A percentile compares a stretch with the other conserved stretches of the same genome.
Conservation (phyloP, 306 rosid genomes). For the Geum urbanum region DNA sequence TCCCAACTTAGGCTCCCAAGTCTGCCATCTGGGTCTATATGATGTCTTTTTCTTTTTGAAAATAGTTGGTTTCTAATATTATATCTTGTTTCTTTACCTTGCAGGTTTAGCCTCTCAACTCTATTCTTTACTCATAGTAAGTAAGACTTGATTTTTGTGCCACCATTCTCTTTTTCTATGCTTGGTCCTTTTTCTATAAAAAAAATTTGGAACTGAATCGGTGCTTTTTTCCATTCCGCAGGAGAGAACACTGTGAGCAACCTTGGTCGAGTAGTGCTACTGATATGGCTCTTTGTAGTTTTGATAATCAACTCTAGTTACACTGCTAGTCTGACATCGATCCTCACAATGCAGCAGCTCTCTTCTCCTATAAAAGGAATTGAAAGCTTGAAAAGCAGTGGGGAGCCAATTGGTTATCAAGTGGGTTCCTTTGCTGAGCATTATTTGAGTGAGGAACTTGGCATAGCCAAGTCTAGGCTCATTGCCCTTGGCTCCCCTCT, state of each 20-base stretch:
- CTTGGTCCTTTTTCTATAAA: conserved; percentile 7
- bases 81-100: conserved; percentile 34
- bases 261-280: conserved; percentile 77
- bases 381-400: conserved; percentile 54
- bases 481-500: conserved; percentile 76
- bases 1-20: not conserved
- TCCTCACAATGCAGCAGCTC: conserved; percentile 89
- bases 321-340: conserved; percentile 98
- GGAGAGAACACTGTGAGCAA: conserved; percentile 91
- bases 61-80: conserved; percentile 19
- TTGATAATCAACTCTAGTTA: conserved; percentile 92
- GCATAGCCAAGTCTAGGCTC: conserved; percentile 74
- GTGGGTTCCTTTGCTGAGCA: conserved; percentile 82
- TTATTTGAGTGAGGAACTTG: conserved; percentile 67
- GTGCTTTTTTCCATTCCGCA: conserved; percentile 37
- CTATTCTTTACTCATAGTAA: conserved; percentile 92
- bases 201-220: conserved; percentile 13
- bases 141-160: conserved; percentile 25
- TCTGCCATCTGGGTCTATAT: not conserved
- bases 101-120: conserved; percentile 98
- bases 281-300: conserved; percentile 93
- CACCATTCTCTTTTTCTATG: not conserved
- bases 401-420: conserved; percentile 79
- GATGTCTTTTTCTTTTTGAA: not conserved
- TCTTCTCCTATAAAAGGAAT: conserved; percentile 73